Percentiles rank a stretch among this genome's conserved stretches.
Conservation (phyloP, 2,329 filamentous ascomycete species). For the Fusarium nematophilum region DNA sequence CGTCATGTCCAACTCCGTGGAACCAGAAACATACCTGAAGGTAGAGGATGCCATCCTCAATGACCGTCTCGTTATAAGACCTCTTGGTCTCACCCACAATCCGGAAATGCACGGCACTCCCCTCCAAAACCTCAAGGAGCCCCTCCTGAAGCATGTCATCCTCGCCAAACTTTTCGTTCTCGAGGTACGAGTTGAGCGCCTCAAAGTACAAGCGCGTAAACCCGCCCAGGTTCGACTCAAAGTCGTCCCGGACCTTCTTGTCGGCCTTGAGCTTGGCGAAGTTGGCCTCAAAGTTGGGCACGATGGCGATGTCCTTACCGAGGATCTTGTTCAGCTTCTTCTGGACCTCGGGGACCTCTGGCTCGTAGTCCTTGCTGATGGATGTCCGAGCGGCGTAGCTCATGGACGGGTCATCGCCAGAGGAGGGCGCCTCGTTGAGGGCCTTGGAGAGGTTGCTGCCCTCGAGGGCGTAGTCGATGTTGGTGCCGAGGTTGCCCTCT, state of each 20-base stretch:
- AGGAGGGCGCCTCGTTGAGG: slow-evolving; percentile 58
- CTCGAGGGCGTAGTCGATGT: slow-evolving; percentile 55
- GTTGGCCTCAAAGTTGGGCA: slow-evolving; percentile 59
- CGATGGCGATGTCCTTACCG: slow-evolving; percentile 57
- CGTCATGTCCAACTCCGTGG: no score
- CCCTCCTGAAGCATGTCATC: slow-evolving; percentile 63
- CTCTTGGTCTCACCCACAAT: slow-evolving; percentile 57
- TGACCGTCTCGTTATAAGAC: slow-evolving; percentile 58
- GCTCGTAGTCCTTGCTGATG: slow-evolving; percentile 57
- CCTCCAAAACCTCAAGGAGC: slow-evolving; percentile 59
- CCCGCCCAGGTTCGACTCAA: slow-evolving; percentile 57
- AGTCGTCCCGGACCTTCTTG: slow-evolving; percentile 48
- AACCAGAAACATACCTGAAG: slow-evolving; percentile 55
- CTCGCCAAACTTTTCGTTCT: slow-evolving; percentile 57
- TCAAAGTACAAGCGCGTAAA: slow-evolving; percentile 58
- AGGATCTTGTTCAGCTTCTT: slow-evolving; percentile 54
- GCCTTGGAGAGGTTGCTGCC: slow-evolving; percentile 54
- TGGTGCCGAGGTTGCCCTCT: slow-evolving; percentile 56
- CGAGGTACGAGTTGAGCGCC: slow-evolving; percentile 54
- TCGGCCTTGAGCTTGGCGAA: slow-evolving; percentile 54
- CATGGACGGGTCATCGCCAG: slow-evolving; percentile 47
- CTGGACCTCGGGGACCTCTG: slow-evolving; percentile 52
- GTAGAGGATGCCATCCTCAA: slow-evolving; percentile 62
- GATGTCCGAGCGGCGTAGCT: slow-evolving; percentile 57
- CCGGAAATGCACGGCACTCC: slow-evolving; percentile 56